A percentile compares a stretch with the other conserved stretches of the same genome.
Conservation (phyloP, 2,329 filamentous ascomycete species). For the Lasiodiplodia sp. region DNA sequence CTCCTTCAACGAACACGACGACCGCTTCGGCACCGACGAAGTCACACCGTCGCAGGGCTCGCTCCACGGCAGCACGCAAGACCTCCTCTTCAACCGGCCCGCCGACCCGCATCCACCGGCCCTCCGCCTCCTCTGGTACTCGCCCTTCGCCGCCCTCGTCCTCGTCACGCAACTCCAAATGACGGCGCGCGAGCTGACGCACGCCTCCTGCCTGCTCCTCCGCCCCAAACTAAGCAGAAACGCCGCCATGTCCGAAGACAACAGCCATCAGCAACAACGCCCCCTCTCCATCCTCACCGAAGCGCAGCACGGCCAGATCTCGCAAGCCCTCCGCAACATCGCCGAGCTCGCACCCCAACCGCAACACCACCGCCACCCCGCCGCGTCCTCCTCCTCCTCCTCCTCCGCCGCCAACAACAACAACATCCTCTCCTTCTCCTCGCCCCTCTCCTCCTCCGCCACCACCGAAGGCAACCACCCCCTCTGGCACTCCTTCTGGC, state of each 20-base stretch:
- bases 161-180: slow-evolving; percentile 6
- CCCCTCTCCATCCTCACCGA: slow-evolving; percentile 5
- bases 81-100: neutral
- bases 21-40: slow-evolving; percentile 1
- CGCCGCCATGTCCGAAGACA: neutral
- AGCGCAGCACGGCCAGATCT: slow-evolving; percentile 2
- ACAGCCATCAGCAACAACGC: neutral
- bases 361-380: no score
- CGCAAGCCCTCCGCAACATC: neutral
- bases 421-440: neutral
- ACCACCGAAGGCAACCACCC: neutral
- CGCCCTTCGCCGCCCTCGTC: slow-evolving; percentile 7
- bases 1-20: slow-evolving; percentile 13
- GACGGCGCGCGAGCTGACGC: neutral
- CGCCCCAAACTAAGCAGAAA: neutral
- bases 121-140: slow-evolving; percentile 12
- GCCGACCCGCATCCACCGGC: neutral
- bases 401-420: neutral
- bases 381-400: neutral
- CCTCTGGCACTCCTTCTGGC: slow-evolving; percentile 6
- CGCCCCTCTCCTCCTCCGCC: neutral
- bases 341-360: neutral
- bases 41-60: neutral
- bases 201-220: neutral
- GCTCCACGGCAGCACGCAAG: neutral